phyloP scores from a whole-genome alignment of 352 stramenopile species.

The Phytophthora fragariae region DNA sequence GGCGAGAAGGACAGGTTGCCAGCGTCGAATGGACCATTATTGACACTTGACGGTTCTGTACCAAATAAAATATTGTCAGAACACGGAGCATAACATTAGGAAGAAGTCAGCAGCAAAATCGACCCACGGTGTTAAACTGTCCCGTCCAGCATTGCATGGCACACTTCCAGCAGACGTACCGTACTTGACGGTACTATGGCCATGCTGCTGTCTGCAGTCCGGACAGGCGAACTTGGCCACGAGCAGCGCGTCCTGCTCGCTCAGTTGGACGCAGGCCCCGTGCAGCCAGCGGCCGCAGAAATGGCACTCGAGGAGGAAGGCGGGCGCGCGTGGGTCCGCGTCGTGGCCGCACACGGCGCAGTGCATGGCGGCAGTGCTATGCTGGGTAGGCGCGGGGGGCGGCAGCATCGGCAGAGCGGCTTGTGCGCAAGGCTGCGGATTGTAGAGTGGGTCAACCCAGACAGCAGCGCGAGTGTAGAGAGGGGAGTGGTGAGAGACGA shows the following conservation, averaged over 20 bases:
- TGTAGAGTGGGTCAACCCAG: slow-evolving; percentile 26
- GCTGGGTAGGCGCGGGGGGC: not conserved
- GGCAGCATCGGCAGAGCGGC: slow-evolving; percentile 14
- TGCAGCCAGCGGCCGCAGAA: slow-evolving; percentile 76
- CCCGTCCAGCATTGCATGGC: not conserved
- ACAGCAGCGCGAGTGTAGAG: slow-evolving; percentile 12
- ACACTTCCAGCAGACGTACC: slow-evolving; percentile 23
- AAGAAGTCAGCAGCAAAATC: not conserved
- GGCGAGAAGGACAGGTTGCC: slow-evolving; percentile 51
- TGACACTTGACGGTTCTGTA: slow-evolving; percentile 8
- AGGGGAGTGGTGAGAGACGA: slow-evolving; percentile 17
- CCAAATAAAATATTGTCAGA: not conserved
- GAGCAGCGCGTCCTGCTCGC: slow-evolving; percentile 64
- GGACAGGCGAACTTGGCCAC: slow-evolving; percentile 65
- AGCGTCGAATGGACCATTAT: slow-evolving; percentile 24
- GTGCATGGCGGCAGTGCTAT: not conserved
- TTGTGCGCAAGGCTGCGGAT: slow-evolving; percentile 25
- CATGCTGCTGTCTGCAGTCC: slow-evolving; percentile 49
- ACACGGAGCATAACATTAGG: too few species aligned
- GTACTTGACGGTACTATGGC: slow-evolving; percentile 49
- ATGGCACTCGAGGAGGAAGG: slow-evolving; percentile 75
- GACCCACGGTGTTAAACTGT: not conserved
- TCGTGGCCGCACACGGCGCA: slow-evolving; percentile 42
- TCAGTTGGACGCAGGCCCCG: slow-evolving; percentile 60
- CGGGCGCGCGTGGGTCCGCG: slow-evolving; percentile 33